Evolutionary conservation across 768 basidiomycete genomes (phyloP), one percentile per base, ranked within the genome.

Genomic region (Tremella fuciformis): DNA sequence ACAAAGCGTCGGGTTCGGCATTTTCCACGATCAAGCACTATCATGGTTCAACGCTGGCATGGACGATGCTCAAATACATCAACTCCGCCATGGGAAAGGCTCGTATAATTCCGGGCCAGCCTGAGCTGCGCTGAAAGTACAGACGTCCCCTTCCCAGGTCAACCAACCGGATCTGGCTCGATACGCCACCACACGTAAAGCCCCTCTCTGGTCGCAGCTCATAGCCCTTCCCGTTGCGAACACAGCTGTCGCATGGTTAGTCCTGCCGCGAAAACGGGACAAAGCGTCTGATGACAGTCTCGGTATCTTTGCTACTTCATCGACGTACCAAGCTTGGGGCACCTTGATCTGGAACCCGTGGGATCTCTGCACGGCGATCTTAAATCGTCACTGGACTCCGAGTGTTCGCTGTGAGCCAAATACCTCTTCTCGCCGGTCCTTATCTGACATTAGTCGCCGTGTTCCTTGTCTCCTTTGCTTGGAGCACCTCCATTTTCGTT

Each of bases 381-480:
- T 58, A 8, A 42, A 58, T 37, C 38, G 37, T 2, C 42, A 62
- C 47, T 62, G 49, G 50, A 47, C 34, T 1, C 50, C 40, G 9
- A 41, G 49, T 2, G 39, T 46, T 1, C 60, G 60, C 29, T 48
- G 50, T 52, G 29, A 52, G 50, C 11, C n/a, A 7, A 24, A 21
- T 50, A 6, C 3, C 6, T 11, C 4, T 11, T 6, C 29, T 6
- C 4, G 11, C 29, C 4, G 4, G 29, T 11, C 6, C 29, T 3
- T 16, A 16, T 8, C 21, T 18, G 8, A 26, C n/a, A 2, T 2
- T 19, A 52, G 50, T 48, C 57, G 60, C 56, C 8, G 25, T 62
- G 26, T 54, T 62, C 37, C 50, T 62, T 15, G 56, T 58, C 15
- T 41, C 60, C 2, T 26, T 62, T 39, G n/a, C 49, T 18, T 62